A percentile compares a stretch with the other conserved stretches of the same genome.
phyloP scores from a whole-genome alignment of 768 basidiomycete species.

The Stropharia rugosoannulata region DNA sequence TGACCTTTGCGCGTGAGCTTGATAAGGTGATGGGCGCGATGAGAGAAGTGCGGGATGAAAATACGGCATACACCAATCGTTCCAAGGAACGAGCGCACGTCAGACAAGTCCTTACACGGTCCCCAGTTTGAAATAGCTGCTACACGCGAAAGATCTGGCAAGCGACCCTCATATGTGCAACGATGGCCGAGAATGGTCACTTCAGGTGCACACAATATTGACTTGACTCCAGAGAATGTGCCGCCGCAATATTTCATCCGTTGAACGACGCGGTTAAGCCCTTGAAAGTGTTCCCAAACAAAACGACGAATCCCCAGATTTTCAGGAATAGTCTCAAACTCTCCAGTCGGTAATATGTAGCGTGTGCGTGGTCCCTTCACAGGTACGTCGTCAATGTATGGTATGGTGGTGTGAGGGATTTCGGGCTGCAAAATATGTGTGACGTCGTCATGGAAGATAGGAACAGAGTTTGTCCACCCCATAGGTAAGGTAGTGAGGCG shows the following conservation, averaged over 20 bases:
- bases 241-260: not conserved
- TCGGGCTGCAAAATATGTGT: slow-evolving; percentile 9
- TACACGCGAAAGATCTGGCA: slow-evolving; percentile 19
- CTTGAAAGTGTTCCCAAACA: slow-evolving; percentile 12
- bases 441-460: slow-evolving; percentile 14
- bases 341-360: slow-evolving; percentile 28
- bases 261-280: slow-evolving; percentile 35
- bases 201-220: not conserved
- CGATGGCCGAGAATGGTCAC: too few species aligned
- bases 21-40: slow-evolving; percentile 17
- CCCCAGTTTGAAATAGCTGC: slow-evolving; percentile 27
- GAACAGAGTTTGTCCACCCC: slow-evolving; percentile 23
- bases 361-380: slow-evolving; percentile 30
- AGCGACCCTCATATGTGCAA: slow-evolving; percentile 6
- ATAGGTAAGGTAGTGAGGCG: slow-evolving; percentile 33
- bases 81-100: slow-evolving; percentile 29
- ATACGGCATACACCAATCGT: slow-evolving; percentile 24
- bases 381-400: slow-evolving; percentile 34
- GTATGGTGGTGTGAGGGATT: slow-evolving; percentile 25
- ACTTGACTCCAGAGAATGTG: slow-evolving; percentile 17
- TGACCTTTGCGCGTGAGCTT: slow-evolving; percentile 25
- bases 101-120: slow-evolving; percentile 1
- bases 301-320: not conserved
- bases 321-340: not conserved
- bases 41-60: slow-evolving; percentile 29